Conservation (phyloP, 306 rosid species). For the Medicago lupulina region DNA sequence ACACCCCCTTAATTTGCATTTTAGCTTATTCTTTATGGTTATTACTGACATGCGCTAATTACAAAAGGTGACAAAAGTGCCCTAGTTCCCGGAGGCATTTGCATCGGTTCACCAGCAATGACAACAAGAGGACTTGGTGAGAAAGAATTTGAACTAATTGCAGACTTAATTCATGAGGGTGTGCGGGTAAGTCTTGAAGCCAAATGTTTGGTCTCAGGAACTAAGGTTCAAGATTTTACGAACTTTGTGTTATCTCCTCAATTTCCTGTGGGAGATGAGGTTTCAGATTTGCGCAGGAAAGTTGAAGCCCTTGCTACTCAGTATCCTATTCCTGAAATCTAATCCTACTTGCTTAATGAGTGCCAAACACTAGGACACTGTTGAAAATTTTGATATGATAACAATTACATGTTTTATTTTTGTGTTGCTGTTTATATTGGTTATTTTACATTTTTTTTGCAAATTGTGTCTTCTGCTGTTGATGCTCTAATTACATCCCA, state of each 20-base stretch:
- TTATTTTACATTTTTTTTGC: background rate
- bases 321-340: slow-evolving; percentile 85
- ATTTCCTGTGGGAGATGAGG: slow-evolving; percentile 57
- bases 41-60: slow-evolving; percentile 29
- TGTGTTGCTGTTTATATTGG: slow-evolving; percentile 8
- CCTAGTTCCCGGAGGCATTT: slow-evolving; percentile 89
- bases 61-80: slow-evolving; percentile 87
- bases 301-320: slow-evolving; percentile 83
- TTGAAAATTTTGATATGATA: slow-evolving; percentile 33
- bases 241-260: slow-evolving; percentile 68
- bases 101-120: slow-evolving; percentile 98
- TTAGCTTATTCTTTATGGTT: slow-evolving; percentile 20
- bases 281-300: slow-evolving; percentile 64
- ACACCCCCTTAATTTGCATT: too few species aligned
- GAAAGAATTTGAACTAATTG: slow-evolving; percentile 68
- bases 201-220: slow-evolving; percentile 60
- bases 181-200: slow-evolving; percentile 75
- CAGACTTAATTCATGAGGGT: slow-evolving; percentile 88
- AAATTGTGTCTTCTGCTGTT: background rate
- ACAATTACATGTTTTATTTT: slow-evolving; percentile 20
- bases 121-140: slow-evolving; percentile 88
- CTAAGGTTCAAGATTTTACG: slow-evolving; percentile 85
- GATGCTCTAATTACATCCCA: background rate
- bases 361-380: slow-evolving; percentile 11
- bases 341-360: slow-evolving; percentile 31